Evolutionary conservation across 345 rosid species (phyloP).

Genomic region (Murraya koenigii): DNA sequence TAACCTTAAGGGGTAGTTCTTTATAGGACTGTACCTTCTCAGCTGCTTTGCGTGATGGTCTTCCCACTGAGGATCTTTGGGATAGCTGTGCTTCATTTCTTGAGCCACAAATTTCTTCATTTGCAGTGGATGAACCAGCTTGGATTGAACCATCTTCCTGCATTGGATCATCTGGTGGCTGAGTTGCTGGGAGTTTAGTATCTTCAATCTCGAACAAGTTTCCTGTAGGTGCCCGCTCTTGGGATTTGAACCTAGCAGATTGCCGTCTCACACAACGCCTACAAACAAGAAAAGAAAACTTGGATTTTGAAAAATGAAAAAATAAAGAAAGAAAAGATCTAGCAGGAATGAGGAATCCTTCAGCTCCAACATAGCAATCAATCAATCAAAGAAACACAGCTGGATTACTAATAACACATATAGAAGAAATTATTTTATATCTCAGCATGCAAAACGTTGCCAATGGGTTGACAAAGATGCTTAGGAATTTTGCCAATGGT

Average conservation of each 20-base stretch:
- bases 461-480: neutral
- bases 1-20: constrained; percentile 45
- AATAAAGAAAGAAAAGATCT: too few species aligned
- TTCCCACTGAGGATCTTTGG: constrained; percentile 44
- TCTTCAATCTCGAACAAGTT: constrained; percentile 66
- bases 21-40: constrained; percentile 65
- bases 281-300: constrained; percentile 9
- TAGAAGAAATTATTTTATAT: neutral
- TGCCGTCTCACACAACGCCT: constrained; percentile 63
- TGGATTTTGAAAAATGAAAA: neutral
- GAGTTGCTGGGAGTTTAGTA: constrained; percentile 20
- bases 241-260: constrained; percentile 54
- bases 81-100: constrained; percentile 21
- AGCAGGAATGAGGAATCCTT: neutral
- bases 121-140: constrained; percentile 4
- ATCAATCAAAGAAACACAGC: neutral
- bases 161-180: constrained; percentile 20
- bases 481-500: neutral
- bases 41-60: constrained; percentile 56
- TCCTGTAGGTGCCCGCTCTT: constrained; percentile 38
- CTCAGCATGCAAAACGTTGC: neutral
- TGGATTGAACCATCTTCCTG: constrained; percentile 23
- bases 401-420: neutral
- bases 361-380: neutral
- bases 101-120: constrained; percentile 20